Evolutionary conservation across 2,329 filamentous ascomycete species (phyloP).

Genomic region (Tolypocladium capitatum): DNA sequence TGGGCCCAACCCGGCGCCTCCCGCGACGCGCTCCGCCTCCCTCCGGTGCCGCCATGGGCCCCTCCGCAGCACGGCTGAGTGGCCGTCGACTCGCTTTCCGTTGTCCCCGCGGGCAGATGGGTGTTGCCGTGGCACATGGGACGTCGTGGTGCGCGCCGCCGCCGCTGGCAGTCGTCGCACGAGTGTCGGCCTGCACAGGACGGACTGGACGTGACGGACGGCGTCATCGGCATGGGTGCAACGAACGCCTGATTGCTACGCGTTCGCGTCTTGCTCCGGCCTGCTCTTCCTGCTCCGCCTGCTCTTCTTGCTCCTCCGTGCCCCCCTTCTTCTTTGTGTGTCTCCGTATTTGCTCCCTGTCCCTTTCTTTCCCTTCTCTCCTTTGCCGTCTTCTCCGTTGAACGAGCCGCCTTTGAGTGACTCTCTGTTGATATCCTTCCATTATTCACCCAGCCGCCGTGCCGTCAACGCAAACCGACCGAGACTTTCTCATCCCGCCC

Average conservation of each 20-base stretch:
- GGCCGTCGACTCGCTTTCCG: background rate
- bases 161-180: background rate
- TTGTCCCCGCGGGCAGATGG: background rate
- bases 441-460: background rate
- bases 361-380: background rate
- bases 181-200: background rate
- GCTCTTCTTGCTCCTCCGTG: background rate
- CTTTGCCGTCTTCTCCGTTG: background rate
- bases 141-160: background rate
- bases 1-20: background rate
- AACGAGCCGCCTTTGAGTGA: background rate
- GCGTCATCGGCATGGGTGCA: background rate
- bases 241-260: background rate
- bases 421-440: background rate
- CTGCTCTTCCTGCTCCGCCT: too few relatives aligned
- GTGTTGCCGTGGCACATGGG: background rate
- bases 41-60: conserved; percentile 7
- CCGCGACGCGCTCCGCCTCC: conserved; percentile 1
- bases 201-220: background rate
- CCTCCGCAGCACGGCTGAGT: conserved; percentile 3
- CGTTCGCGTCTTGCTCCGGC: too few relatives aligned
- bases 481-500: background rate
- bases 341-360: background rate
- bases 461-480: background rate
- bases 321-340: background rate